These are phyloP conservation scores for Nemania sp. DNA, from an alignment of 2,329 filamentous ascomycete species.

Conservation along the genomic window DNA sequence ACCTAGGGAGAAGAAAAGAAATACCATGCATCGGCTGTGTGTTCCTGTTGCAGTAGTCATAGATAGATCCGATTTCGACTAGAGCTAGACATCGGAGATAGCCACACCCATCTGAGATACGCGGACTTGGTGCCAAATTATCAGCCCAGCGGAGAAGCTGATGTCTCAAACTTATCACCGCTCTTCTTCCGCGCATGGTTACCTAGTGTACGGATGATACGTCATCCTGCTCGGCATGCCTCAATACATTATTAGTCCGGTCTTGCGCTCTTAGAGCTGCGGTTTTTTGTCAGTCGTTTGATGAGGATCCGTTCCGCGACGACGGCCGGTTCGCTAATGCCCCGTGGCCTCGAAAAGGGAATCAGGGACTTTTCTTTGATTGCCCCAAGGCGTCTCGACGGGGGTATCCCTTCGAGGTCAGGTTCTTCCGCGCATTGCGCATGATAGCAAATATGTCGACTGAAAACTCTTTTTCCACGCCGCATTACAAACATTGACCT, in stretches of 20 bases:
- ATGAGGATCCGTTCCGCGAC: constrained; percentile 1
- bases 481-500: too few species aligned
- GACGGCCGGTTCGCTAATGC: neutral
- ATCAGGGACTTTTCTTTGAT: constrained; percentile 23
- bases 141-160: constrained; percentile 7
- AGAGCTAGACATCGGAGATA: too few species aligned
- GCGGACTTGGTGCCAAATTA: neutral
- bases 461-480: too few species aligned
- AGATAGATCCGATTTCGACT: neutral
- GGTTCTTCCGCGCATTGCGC: too few species aligned
- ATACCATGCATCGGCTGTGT: neutral
- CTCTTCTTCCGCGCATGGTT: neutral
- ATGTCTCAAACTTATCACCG: neutral
- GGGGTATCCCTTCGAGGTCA: neutral
- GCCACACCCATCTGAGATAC: neutral
- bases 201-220: neutral
- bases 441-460: too few species aligned
- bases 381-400: constrained; percentile 6
- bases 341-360: constrained; percentile 12
- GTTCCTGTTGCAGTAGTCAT: constrained; percentile 1
- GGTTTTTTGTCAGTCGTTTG: constrained; percentile 1
- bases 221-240: constrained; percentile 2
- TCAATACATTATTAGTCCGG: neutral
- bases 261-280: neutral
- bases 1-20: neutral